Evolutionary conservation across 2,329 filamentous ascomycete species (phyloP).

Genomic region (Paradendryphiella salina): DNA sequence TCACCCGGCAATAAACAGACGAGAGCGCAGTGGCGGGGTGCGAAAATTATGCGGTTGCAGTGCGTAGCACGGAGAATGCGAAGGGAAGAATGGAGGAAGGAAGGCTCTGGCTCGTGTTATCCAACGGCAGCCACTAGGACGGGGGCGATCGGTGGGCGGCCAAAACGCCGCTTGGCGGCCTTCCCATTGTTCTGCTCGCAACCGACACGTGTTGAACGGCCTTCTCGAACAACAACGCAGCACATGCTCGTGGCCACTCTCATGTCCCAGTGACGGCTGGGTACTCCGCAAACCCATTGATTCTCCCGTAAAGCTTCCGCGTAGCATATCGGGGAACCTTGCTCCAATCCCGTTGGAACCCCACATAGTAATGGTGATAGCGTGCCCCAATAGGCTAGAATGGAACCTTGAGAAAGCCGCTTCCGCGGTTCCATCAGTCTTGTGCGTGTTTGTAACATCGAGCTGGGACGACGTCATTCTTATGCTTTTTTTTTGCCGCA

Average conservation of each 20-base stretch:
- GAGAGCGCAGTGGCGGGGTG: not conserved
- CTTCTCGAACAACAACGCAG: not conserved
- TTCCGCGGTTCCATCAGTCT: not conserved
- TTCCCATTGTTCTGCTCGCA: not conserved
- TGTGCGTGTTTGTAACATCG: slow-evolving; percentile 1
- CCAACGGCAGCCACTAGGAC: slow-evolving; percentile 12
- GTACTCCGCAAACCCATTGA: slow-evolving; percentile 1
- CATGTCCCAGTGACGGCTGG: not conserved
- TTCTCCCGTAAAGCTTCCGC: slow-evolving; percentile 3
- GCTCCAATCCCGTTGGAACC: slow-evolving; percentile 7
- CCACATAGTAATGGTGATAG: slow-evolving; percentile 11
- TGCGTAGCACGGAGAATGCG: slow-evolving; percentile 3
- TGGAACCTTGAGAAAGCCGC: not conserved
- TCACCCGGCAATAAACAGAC: slow-evolving; percentile 9
- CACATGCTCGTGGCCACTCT: not conserved
- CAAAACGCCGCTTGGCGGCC: slow-evolving; percentile 12
- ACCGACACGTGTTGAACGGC: not conserved
- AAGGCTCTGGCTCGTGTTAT: slow-evolving; percentile 11
- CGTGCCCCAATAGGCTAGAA: slow-evolving; percentile 5
- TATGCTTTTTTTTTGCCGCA: not conserved
- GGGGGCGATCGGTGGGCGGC: slow-evolving; percentile 16
- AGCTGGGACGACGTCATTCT: slow-evolving; percentile 7
- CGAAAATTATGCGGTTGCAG: slow-evolving; percentile 4
- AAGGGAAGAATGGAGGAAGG: slow-evolving; percentile 9
- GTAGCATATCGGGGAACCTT: slow-evolving; percentile 16